Percentiles rank a stretch among this genome's conserved stretches.
Evolutionary conservation across 345 rosid genomes (phyloP).

Genomic region (Boechera retrofracta): DNA sequence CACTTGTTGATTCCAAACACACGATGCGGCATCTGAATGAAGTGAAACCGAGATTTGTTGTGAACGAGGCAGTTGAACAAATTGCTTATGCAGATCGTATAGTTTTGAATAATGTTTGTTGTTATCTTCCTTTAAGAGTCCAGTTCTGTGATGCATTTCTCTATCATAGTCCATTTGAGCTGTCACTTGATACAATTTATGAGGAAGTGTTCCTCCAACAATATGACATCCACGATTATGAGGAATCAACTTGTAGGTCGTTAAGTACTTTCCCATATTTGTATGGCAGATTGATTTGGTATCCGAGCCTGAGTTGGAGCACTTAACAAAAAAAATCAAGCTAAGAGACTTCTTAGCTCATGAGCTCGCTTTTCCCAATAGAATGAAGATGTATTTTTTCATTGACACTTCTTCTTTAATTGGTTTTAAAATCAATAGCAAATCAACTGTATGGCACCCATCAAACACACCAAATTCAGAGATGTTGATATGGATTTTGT

Average conservation of each 20-base stretch:
- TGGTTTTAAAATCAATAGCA: slow-evolving; percentile 44
- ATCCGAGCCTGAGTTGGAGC: slow-evolving; percentile 56
- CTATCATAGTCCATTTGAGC: not conserved
- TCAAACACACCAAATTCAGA: slow-evolving; percentile 63
- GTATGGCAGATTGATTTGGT: slow-evolving; percentile 72
- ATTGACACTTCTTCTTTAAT: not conserved
- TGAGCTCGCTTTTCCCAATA: not conserved
- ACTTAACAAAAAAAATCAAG: slow-evolving; percentile 62
- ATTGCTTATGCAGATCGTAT: slow-evolving; percentile 9
- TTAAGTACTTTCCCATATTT: not conserved
- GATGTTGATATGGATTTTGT: slow-evolving; percentile 72
- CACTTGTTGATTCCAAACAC: slow-evolving; percentile 5
- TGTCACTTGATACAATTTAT: not conserved
- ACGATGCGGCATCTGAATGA: not conserved
- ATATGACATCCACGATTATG: not conserved
- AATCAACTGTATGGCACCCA: slow-evolving; percentile 70
- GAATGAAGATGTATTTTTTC: not conserved
- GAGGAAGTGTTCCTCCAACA: not conserved
- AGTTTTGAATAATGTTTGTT: not conserved
- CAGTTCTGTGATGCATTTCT: not conserved
- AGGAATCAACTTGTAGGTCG: not conserved
- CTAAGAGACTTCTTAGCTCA: slow-evolving; percentile 39
- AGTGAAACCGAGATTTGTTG: slow-evolving; percentile 4
- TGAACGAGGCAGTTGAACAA: not conserved
- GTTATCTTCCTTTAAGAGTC: not conserved